Evolutionary conservation across 352 stramenopile species (phyloP).

Genomic region (Halophytophthora polymorphica): DNA sequence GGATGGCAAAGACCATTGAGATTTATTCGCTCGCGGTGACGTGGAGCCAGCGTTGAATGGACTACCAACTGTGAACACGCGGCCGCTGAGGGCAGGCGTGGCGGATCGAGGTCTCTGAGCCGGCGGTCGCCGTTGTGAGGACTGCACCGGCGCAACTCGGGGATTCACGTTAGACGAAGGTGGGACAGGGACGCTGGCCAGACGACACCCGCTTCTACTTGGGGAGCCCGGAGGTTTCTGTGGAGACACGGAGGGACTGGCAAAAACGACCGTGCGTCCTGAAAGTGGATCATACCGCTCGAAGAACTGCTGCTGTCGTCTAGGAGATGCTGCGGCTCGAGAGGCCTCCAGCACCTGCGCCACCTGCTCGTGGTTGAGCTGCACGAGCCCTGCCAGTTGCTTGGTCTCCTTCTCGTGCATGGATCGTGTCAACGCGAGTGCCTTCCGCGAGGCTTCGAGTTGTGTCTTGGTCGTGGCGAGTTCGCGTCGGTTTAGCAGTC

Average conservation of each 20-base stretch:
- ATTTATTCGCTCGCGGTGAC: no score
- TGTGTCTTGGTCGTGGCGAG: constrained; percentile 27
- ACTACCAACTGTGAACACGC: no score
- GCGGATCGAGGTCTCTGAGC: no score
- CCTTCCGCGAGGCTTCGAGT: constrained; percentile 32
- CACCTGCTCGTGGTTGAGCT: constrained; percentile 39
- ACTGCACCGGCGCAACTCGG: not conserved
- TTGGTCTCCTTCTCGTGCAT: constrained; percentile 75
- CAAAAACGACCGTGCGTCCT: constrained; percentile 25
- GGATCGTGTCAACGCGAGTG: constrained; percentile 44
- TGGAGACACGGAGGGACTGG: constrained; percentile 14
- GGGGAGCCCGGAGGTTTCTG: constrained; percentile 16
- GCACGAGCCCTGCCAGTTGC: constrained; percentile 45
- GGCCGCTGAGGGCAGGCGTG: no score
- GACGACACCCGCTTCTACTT: constrained; percentile 9
- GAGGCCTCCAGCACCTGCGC: constrained; percentile 30
- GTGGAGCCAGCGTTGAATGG: no score
- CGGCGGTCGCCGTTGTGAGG: no score
- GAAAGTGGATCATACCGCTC: constrained; percentile 48
- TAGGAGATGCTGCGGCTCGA: constrained; percentile 1
- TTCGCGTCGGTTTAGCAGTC: constrained; percentile 35
- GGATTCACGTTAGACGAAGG: constrained; percentile 2
- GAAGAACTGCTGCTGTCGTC: constrained; percentile 11
- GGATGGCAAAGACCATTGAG: not conserved
- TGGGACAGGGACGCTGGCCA: constrained; percentile 9